phyloP scores from a whole-genome alignment of 148 eudicot species.

The Talinum fruticosum region DNA sequence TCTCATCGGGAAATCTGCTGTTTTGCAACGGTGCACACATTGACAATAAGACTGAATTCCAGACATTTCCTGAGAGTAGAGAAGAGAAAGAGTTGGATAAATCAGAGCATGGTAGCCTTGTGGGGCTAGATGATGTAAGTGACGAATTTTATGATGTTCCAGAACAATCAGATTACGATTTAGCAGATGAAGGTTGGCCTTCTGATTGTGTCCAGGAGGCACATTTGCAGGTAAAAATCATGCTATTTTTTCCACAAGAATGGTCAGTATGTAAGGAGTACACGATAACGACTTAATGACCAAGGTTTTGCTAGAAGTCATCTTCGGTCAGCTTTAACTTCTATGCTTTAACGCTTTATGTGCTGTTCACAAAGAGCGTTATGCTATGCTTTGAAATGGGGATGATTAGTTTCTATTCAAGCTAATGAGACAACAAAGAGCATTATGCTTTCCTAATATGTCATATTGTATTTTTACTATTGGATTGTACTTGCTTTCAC shows the following conservation, averaged over 20 bases:
- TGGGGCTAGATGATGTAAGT: slow-evolving; percentile 47
- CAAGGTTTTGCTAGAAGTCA: not conserved
- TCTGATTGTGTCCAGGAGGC: slow-evolving; percentile 44
- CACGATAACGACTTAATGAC: not conserved
- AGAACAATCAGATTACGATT: slow-evolving; percentile 57
- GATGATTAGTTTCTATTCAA: not conserved
- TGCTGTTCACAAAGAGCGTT: not conserved
- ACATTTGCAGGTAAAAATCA: slow-evolving; percentile 42
- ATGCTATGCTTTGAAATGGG: not conserved
- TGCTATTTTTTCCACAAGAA: not conserved
- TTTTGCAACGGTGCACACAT: slow-evolving; percentile 5
- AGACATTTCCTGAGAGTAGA: slow-evolving; percentile 23
- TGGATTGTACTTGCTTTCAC: not conserved
- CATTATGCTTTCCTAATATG: not conserved
- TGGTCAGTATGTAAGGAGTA: not conserved
- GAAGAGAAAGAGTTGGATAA: slow-evolving; percentile 32
- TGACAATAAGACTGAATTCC: slow-evolving; percentile 34
- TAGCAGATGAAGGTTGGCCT: slow-evolving; percentile 46
- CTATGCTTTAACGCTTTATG: not conserved
- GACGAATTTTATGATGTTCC: slow-evolving; percentile 75
- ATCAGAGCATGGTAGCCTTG: slow-evolving; percentile 47
- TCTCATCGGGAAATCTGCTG: slow-evolving; percentile 41
- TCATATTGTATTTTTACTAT: not conserved
- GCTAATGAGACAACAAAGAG: not conserved
- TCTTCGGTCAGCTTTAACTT: not conserved